phyloP scores from a whole-genome alignment of 371 early-diverging fungal species.

The Mortierella sp. region DNA sequence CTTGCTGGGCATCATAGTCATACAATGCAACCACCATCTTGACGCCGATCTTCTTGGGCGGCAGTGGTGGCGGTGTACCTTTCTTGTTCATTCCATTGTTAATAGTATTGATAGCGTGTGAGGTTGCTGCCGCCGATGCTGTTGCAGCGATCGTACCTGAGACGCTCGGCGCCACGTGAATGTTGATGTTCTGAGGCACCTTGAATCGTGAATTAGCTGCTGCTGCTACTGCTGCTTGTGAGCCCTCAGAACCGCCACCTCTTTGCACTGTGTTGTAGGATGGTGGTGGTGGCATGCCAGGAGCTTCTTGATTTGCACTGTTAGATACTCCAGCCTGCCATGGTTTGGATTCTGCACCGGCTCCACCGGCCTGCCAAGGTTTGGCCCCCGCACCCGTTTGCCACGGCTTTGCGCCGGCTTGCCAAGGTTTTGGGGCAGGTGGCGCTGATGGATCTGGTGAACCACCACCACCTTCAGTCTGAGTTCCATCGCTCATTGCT shows the following conservation, averaged over 20 bases:
- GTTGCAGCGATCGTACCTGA: conserved; percentile 39
- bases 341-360: conserved; percentile 18
- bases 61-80: conserved; percentile 36
- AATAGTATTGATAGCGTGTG: conserved; percentile 30
- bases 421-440: conserved; percentile 29
- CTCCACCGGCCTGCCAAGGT: conserved; percentile 28
- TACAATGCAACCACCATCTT: conserved; percentile 72
- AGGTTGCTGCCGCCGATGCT: conserved; percentile 35
- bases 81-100: conserved; percentile 19
- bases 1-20: conserved; percentile 78
- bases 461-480: neutral
- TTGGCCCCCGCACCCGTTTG: conserved; percentile 25
- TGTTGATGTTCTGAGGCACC: conserved; percentile 27
- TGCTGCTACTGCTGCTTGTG: conserved; percentile 6
- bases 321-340: conserved; percentile 20
- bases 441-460: conserved; percentile 14
- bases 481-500: conserved; percentile 2
- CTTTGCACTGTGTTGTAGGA: conserved; percentile 36
- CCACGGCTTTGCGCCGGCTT: conserved; percentile 24
- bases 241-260: neutral
- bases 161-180: conserved; percentile 36
- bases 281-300: conserved; percentile 38
- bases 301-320: neutral
- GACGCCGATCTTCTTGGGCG: conserved; percentile 34
- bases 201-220: conserved; percentile 24